Base-by-base conservation (phyloP, 176 grass and related monocot genomes). In the Lolium rigidum region DNA sequence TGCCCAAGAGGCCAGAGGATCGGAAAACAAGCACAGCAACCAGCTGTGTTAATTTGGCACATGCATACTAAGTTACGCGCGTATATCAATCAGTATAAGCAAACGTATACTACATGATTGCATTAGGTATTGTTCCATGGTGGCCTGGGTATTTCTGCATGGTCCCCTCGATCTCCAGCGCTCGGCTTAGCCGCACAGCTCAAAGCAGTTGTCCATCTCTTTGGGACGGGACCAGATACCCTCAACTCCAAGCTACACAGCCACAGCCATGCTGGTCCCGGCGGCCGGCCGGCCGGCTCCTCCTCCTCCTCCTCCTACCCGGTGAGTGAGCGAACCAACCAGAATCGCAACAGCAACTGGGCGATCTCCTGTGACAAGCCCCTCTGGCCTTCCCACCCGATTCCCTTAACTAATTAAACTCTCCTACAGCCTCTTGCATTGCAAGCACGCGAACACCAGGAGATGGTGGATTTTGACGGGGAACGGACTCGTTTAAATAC, bases 131-230 rank as follows among this genome's bases (percentile, higher is more conserved):
- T 21, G 12, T 62, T 68, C 31, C 7, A 38, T 70, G 24, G 22
- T 76, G 56, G 58, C 13, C 15, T 67, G 55, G 18, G 20, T 82
- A 63, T 86, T 52, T 41, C 39, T 4, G 39, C 39, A 41, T 41
- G 39, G 39, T 41, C 39, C 39, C 26, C 26, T 28, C 26, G 26
- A 28, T 28, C 26, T 28, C 26, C 26, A 28, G 26, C 26, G 26
- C 26, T 76, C 6, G 82, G 85, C 70, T 90, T 91, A 68, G 89
- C 85, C 58, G 85, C 90, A 91, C 86, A 91, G 90, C 86, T 91
- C 90, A 88, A 88, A 88, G 90, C 86, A 77, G 90, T 91, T 88
- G 90, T 82, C 90, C 82, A 72, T 90, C 81, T 78, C 54, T 82
- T 72, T 83, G 14, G 28, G 39, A 21, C 15, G 85, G 90, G 90